A percentile compares a stretch with the other conserved stretches of the same genome.
phyloP scores from a whole-genome alignment of 768 basidiomycete genomes.

The Lactifluus pinguis region DNA sequence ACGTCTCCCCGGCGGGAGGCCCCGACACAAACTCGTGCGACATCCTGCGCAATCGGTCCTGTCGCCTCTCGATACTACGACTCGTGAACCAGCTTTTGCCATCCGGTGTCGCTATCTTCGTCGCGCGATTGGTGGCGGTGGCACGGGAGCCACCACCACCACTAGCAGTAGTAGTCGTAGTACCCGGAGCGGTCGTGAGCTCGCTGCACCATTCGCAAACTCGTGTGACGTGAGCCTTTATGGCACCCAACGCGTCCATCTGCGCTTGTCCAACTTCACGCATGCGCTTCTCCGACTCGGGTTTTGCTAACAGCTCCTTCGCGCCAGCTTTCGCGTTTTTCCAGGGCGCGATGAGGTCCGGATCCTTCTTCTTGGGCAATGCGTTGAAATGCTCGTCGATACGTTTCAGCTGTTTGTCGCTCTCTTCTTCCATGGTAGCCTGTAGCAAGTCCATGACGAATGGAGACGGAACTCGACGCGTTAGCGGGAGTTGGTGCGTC shows the following conservation, averaged over 20 bases:
- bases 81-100: slow-evolving; percentile 27
- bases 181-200: not conserved
- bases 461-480: not conserved
- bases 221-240: not conserved
- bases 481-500: not conserved
- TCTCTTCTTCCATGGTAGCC: slow-evolving; percentile 22
- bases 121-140: too few relatives aligned
- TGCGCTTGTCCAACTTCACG: slow-evolving; percentile 21
- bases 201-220: not conserved
- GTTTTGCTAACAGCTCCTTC: slow-evolving; percentile 26
- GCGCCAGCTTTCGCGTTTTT: slow-evolving; percentile 24
- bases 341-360: slow-evolving; percentile 33
- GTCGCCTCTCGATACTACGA: slow-evolving; percentile 35
- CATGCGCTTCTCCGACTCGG: slow-evolving; percentile 38
- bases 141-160: too few relatives aligned
- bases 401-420: slow-evolving; percentile 17
- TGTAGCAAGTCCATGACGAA: slow-evolving; percentile 11
- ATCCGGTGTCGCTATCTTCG: too few relatives aligned
- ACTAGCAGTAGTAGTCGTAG: too few relatives aligned
- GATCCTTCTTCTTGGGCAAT: slow-evolving; percentile 17
- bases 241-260: not conserved
- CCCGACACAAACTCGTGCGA: slow-evolving; percentile 33
- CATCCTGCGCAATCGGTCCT: slow-evolving; percentile 37
- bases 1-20: slow-evolving; percentile 22
- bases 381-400: slow-evolving; percentile 27